phyloP scores from a whole-genome alignment of 2,329 filamentous ascomycete genomes.

The Mycosphaerella sp. region DNA sequence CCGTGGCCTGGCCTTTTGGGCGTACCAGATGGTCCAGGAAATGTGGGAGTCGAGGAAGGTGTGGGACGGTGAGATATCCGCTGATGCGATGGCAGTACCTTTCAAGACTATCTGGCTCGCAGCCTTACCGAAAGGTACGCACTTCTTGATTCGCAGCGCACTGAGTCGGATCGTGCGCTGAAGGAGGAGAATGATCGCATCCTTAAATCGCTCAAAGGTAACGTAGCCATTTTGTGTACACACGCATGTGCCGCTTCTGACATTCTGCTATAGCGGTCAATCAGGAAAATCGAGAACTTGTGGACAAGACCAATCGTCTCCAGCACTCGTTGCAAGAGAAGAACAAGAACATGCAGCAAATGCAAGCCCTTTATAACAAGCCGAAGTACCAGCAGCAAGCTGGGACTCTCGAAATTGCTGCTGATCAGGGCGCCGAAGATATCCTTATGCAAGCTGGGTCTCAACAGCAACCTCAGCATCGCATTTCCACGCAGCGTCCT shows the following conservation, averaged over 20 bases:
- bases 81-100: constrained; percentile 49
- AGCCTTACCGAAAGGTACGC: constrained; percentile 66
- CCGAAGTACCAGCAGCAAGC: constrained; percentile 52
- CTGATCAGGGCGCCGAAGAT: constrained; percentile 47
- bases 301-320: constrained; percentile 6
- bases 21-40: constrained; percentile 77
- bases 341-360: constrained; percentile 3
- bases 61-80: neutral
- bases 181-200: constrained; percentile 61
- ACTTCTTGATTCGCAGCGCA: constrained; percentile 36
- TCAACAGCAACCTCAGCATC: constrained; percentile 4
- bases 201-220: neutral
- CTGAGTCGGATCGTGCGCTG: constrained; percentile 62
- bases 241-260: neutral
- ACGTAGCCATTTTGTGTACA: neutral
- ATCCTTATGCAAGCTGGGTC: constrained; percentile 33
- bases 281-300: constrained; percentile 9
- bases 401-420: constrained; percentile 49
- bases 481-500: neutral
- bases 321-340: constrained; percentile 12
- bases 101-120: constrained; percentile 69
- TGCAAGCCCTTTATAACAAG: constrained; percentile 40
- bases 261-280: constrained; percentile 4
- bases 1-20: constrained; percentile 74
- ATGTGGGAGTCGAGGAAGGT: constrained; percentile 50